Evolutionary conservation across 1,139 yeast species (phyloP), one percentile per base, ranked within the genome.

Genomic region (Tardiomyces blankii): DNA sequence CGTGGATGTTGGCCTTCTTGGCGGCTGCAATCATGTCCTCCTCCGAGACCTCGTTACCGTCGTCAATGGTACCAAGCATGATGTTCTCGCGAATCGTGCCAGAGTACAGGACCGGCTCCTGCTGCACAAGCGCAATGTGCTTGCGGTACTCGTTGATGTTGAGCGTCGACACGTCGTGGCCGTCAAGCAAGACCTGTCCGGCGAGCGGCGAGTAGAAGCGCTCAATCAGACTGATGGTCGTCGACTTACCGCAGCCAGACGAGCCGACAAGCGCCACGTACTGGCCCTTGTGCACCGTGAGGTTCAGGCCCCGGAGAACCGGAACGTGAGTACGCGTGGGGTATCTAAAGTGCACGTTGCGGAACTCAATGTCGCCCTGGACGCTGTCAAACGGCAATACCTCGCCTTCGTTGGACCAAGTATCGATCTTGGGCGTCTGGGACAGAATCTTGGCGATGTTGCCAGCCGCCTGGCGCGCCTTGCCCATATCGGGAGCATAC

Each of bases 191-290:
- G 14, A 89, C 78, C 42, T 64, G 56, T 7, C 98, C 97, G 0
- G 68, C 57, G 2, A 69, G 58, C 2, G 95, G 93, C 52, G 84
- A 80, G 62, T 89, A 89, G 62, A 86, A 88, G 48, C 94, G 69
- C 53, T 88, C 74, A 46, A 87, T 65, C 46, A 89, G 67, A 25
- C 89, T 83, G n/a, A 94, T 83, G 33, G 93, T 81, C 0, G 96
- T 89, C 1, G 95, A 84, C 65, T 89, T 89, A 38, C 97, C 97
- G 56, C 94, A 78, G 4, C 97, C 97, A 3, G 95, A 86, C 1
- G 96, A 93, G 0, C 97, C 98, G 2, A 89, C 97, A 50, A 89
- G 75, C 55, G 97, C 94, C 32, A 87, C 86, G 57, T 85, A 86
- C 49, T 93, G 88, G 2, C 96, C 96, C 43, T 79, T 72, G 47